Conservation (phyloP, 192 early-diverging fungal genomes). For the Podila minutissima region DNA sequence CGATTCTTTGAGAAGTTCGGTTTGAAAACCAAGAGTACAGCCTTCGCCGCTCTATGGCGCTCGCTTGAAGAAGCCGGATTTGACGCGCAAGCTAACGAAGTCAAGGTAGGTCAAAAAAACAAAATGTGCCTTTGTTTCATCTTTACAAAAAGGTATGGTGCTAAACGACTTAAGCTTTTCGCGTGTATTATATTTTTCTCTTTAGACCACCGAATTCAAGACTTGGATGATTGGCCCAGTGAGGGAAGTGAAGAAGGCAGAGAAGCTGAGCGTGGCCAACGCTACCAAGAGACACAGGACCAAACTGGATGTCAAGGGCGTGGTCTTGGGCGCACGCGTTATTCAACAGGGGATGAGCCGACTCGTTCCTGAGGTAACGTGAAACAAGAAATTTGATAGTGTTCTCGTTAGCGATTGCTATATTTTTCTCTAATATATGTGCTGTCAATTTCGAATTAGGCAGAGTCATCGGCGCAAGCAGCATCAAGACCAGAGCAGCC, state of each 20-base stretch:
- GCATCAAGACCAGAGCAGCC: background rate
- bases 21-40: too few species aligned
- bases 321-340: background rate
- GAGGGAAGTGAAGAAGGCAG: background rate
- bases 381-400: too few species aligned
- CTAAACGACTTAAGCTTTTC: too few species aligned
- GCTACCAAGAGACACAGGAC: background rate
- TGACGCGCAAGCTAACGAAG: too few species aligned
- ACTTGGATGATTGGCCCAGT: background rate
- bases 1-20: too few species aligned
- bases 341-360: background rate
- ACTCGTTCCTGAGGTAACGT: background rate
- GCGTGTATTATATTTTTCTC: too few species aligned
- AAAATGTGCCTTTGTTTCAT: too few species aligned
- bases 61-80: too few species aligned
- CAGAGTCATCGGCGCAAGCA: background rate
- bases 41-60: too few species aligned
- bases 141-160: too few species aligned
- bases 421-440: background rate
- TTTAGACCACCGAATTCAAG: constrained; percentile 12
- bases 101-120: too few species aligned
- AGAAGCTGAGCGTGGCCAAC: background rate
- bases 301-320: background rate
- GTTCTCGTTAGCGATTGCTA: background rate
- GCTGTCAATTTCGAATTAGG: background rate